phyloP scores from a whole-genome alignment of 805 yeast genomes.

The Ogataea ganodermae region DNA sequence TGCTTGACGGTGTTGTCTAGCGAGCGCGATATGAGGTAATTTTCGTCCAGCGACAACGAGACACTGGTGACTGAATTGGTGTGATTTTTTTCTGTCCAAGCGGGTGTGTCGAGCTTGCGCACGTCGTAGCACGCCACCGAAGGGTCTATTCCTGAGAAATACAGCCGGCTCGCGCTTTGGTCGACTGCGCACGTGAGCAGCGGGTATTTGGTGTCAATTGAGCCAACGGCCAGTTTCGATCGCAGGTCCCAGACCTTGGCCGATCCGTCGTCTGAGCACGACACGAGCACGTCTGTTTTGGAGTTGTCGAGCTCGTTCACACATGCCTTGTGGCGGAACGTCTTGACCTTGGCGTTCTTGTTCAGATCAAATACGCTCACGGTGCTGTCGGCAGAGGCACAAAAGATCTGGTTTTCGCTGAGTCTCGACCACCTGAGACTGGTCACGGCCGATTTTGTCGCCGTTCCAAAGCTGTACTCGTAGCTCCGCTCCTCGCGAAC shows the following conservation, averaged over 20 bases:
- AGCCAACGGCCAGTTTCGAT: slow-evolving; percentile 43
- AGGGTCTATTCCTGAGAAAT: slow-evolving; percentile 70
- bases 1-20: slow-evolving; percentile 58
- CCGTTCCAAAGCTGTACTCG: slow-evolving; percentile 14
- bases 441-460: slow-evolving; percentile 65
- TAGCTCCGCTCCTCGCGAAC: slow-evolving; percentile 18
- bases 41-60: slow-evolving; percentile 43
- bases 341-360: slow-evolving; percentile 56
- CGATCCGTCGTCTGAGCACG: slow-evolving; percentile 69
- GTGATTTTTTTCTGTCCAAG: slow-evolving; percentile 49
- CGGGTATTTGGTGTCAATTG: slow-evolving; percentile 49
- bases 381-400: slow-evolving; percentile 64
- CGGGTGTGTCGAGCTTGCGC: slow-evolving; percentile 41
- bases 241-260: slow-evolving; percentile 66
- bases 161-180: slow-evolving; percentile 45
- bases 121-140: slow-evolving; percentile 60
- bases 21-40: slow-evolving; percentile 50
- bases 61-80: slow-evolving; percentile 58
- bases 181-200: slow-evolving; percentile 50
- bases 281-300: slow-evolving; percentile 37
- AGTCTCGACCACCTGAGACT: slow-evolving; percentile 53
- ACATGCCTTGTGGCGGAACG: slow-evolving; percentile 40
- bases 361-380: slow-evolving; percentile 63
- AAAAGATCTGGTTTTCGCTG: slow-evolving; percentile 44
- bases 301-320: slow-evolving; percentile 56